phyloP scores from a whole-genome alignment of 305 asterid species.

The Fraxinus xanthoxyloides region DNA sequence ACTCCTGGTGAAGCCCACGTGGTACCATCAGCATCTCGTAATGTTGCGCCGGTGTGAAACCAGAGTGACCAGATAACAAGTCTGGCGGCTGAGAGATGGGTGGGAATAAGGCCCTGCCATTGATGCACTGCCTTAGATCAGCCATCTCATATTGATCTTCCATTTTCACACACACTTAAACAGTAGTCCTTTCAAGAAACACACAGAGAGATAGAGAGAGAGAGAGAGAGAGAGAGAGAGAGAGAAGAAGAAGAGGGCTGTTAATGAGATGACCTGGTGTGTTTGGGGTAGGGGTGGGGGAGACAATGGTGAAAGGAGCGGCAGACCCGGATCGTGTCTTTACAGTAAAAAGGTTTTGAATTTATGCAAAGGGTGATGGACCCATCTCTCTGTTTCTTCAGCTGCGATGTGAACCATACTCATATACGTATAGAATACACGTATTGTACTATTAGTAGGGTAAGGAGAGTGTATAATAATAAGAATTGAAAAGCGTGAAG shows the following conservation, averaged over 20 bases:
- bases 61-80: conserved; percentile 33
- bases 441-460: conserved; percentile 11
- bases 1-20: conserved; percentile 18
- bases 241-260: neutral
- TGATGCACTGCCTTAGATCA: conserved; percentile 47
- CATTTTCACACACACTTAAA: conserved; percentile 21
- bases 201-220: conserved; percentile 6
- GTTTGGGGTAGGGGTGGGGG: neutral
- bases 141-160: conserved; percentile 51
- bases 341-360: conserved; percentile 32
- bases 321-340: conserved; percentile 66
- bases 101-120: conserved; percentile 27
- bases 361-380: conserved; percentile 44
- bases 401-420: conserved; percentile 18
- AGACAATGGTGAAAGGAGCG: conserved; percentile 46
- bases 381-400: conserved; percentile 41
- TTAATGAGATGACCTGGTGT: neutral
- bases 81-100: conserved; percentile 42
- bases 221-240: conserved; percentile 10
- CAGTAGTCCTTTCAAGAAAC: neutral
- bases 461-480: neutral
- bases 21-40: conserved; percentile 42
- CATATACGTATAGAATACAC: neutral
- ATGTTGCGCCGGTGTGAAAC: conserved; percentile 20
- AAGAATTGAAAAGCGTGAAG: conserved; percentile 17